A percentile compares a stretch with the other conserved stretches of the same genome.
These are phyloP conservation scores for Chaetomium olivaceum DNA, from an alignment of 2,329 filamentous ascomycete species.

Conservation along the genomic window DNA sequence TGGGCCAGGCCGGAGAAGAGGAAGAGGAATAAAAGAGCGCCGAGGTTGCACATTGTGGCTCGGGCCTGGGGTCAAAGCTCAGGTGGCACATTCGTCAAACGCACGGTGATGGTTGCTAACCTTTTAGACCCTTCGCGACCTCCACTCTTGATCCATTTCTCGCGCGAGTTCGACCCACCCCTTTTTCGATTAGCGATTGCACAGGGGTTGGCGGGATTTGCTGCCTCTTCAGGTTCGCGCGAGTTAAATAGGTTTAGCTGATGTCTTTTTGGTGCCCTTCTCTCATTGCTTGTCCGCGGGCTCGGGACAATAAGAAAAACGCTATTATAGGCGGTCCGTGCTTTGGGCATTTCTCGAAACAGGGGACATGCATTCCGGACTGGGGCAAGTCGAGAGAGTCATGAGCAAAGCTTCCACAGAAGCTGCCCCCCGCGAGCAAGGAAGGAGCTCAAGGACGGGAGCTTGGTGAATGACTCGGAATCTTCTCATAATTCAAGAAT, in stretches of 20 bases:
- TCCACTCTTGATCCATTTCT: neutral
- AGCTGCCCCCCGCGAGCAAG: neutral
- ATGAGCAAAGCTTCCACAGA: neutral
- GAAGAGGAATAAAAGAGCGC: neutral
- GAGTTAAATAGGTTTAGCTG: neutral
- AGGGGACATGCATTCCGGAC: neutral
- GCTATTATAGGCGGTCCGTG: slow-evolving; percentile 1
- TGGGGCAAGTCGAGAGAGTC: neutral
- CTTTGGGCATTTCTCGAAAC: neutral
- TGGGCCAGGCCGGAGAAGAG: neutral
- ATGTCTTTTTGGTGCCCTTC: neutral
- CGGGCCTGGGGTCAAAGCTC: slow-evolving; percentile 10
- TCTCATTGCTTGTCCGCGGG: neutral
- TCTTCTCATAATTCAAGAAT: neutral
- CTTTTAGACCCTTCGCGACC: slow-evolving; percentile 8
- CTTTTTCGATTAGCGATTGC: slow-evolving; percentile 16
- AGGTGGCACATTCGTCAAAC: slow-evolving; percentile 1
- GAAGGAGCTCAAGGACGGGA: neutral
- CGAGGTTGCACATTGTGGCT: neutral
- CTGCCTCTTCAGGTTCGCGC: slow-evolving; percentile 12
- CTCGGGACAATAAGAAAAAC: slow-evolving; percentile 2
- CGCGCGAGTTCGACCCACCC: slow-evolving; percentile 3
- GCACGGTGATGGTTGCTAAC: slow-evolving; percentile 11
- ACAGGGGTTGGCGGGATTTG: neutral
- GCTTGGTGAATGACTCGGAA: neutral